These are phyloP conservation scores for Podospora fimiseda DNA, from an alignment of 495 filamentous ascomycete species.

Conservation along the genomic window DNA sequence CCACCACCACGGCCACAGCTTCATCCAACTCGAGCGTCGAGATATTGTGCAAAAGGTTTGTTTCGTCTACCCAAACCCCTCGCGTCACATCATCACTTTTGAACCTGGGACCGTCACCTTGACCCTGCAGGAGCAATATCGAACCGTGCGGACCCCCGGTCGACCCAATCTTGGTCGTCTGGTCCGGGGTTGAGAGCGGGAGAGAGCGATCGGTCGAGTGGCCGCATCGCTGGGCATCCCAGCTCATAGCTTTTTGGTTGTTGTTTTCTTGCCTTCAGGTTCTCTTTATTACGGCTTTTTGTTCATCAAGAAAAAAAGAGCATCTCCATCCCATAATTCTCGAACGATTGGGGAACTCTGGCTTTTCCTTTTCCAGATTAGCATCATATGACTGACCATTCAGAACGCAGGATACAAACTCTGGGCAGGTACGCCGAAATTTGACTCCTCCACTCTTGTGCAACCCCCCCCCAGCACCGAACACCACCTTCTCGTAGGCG, in stretches of 20 bases:
- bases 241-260: not conserved
- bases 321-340: constrained; percentile 1
- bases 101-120: constrained; percentile 9
- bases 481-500: not conserved
- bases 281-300: not conserved
- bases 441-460: not conserved
- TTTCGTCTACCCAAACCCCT: not conserved
- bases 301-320: not conserved
- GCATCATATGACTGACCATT: constrained; percentile 5
- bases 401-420: not conserved
- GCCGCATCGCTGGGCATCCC: constrained; percentile 3
- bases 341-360: constrained; percentile 4
- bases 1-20: not conserved
- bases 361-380: constrained; percentile 8
- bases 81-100: not conserved
- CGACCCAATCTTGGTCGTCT: not conserved
- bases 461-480: not conserved
- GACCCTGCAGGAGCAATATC: constrained; percentile 16
- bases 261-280: not conserved
- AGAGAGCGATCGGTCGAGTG: constrained; percentile 2
- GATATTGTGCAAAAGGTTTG: not conserved
- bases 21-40: not conserved
- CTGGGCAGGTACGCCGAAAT: constrained; percentile 1
- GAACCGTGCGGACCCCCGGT: constrained; percentile 7
- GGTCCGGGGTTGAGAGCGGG: constrained; percentile 3